A percentile compares a stretch with the other conserved stretches of the same genome.
Evolutionary conservation across 352 stramenopile species (phyloP).

Genomic region (Blastocystis sp.): DNA sequence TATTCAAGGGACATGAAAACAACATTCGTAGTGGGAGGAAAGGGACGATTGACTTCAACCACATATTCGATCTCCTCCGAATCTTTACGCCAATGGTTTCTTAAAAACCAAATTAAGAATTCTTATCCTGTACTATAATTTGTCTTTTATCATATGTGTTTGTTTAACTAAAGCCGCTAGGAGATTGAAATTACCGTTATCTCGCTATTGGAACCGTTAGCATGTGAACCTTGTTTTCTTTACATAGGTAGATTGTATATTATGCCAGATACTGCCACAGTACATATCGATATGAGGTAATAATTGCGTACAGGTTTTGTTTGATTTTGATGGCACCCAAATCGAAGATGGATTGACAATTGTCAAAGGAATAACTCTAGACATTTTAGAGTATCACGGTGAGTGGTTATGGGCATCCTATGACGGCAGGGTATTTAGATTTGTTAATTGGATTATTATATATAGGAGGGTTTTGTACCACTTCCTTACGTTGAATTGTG

Average conservation of each 20-base stretch:
- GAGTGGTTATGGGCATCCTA: neutral
- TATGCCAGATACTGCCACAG: neutral
- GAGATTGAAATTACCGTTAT: neutral
- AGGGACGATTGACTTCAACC: neutral
- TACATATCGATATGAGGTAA: neutral
- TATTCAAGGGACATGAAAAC: constrained; percentile 6
- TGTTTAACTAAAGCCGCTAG: neutral
- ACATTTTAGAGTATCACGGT: neutral
- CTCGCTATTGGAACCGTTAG: neutral
- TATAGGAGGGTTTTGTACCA: constrained; percentile 12
- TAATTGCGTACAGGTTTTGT: neutral
- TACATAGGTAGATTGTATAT: neutral
- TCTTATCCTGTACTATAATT: neutral
- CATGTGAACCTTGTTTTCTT: too few relatives aligned
- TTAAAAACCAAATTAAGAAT: neutral
- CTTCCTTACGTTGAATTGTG: neutral
- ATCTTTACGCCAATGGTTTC: neutral
- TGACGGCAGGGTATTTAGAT: neutral
- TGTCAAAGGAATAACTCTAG: neutral
- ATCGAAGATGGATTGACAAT: neutral
- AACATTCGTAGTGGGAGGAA: constrained; percentile 13
- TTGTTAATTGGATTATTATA: neutral
- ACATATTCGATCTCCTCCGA: neutral
- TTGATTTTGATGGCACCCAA: constrained; percentile 4
- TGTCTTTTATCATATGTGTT: neutral